Evolutionary conservation across 257 asterid species (phyloP).

Genomic region (Parsonsia alboflavescens): DNA sequence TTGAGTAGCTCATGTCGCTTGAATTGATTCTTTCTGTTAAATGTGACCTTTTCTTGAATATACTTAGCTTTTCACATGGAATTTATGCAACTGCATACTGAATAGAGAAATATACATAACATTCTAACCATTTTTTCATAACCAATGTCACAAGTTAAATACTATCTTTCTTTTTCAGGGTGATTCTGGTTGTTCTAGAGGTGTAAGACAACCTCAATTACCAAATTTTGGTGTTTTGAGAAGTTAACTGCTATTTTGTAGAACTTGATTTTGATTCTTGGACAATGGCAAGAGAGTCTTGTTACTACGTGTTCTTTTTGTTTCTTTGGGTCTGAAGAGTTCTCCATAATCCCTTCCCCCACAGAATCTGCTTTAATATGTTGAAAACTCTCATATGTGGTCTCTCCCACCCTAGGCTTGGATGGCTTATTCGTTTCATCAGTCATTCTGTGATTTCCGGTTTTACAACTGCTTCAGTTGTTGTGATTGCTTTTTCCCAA

Average conservation of each 20-base stretch:
- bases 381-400: conserved; percentile 22
- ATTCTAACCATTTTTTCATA: not conserved
- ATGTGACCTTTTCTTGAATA: not conserved
- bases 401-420: conserved; percentile 65
- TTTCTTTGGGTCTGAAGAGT: not conserved
- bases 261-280: not conserved
- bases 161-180: not conserved
- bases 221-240: not conserved
- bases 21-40: conserved; percentile 2
- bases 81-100: not conserved
- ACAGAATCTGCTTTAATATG: not conserved
- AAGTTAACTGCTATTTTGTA: not conserved
- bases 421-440: conserved; percentile 98
- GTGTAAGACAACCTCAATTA: not conserved
- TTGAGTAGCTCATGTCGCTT: not conserved
- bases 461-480: conserved; percentile 98
- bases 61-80: not conserved
- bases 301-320: not conserved
- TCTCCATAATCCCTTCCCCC: too few relatives aligned
- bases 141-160: not conserved
- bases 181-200: conserved; percentile 3
- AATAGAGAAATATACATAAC: not conserved
- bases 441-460: conserved; percentile 99
- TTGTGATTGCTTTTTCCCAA: conserved; percentile 95
- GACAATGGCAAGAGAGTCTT: not conserved